These are phyloP conservation scores for Lumnitzera littorea DNA, from an alignment of 345 rosid genomes.

Conservation along the genomic window DNA sequence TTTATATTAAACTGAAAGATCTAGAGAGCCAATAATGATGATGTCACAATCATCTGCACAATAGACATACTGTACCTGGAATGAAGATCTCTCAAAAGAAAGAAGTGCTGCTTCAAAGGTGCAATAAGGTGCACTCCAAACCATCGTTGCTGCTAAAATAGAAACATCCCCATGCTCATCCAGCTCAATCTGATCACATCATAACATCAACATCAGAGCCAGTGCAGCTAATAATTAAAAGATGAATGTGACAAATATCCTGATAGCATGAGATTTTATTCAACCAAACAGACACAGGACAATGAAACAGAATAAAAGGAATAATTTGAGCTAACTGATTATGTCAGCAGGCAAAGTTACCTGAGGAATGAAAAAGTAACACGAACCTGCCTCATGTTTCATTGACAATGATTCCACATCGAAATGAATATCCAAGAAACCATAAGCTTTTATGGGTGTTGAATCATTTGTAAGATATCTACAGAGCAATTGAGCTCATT, in stretches of 20 bases:
- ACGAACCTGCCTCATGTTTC: constrained; percentile 55
- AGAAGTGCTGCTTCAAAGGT: constrained; percentile 51
- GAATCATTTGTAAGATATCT: constrained; percentile 77
- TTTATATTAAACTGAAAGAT: background rate
- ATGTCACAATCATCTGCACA: background rate
- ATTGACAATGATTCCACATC: constrained; percentile 29
- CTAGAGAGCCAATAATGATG: background rate
- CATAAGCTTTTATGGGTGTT: constrained; percentile 46
- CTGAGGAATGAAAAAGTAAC: constrained; percentile 78
- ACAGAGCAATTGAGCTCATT: constrained; percentile 21
- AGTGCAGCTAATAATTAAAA: background rate
- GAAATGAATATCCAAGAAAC: constrained; percentile 59
- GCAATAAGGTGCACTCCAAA: constrained; percentile 51
- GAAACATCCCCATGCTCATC: constrained; percentile 59
- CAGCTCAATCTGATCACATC: constrained; percentile 66
- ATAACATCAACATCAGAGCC: background rate
- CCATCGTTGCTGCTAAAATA: constrained; percentile 60
- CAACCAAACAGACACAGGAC: background rate
- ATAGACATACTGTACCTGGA: constrained; percentile 40
- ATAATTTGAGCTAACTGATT: background rate
- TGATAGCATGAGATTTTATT: background rate
- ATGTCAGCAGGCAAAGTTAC: constrained; percentile 24
- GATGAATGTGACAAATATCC: background rate
- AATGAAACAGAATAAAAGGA: background rate
- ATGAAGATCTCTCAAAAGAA: constrained; percentile 47